Evolutionary conservation across 345 rosid genomes (phyloP).

Genomic region (Lumnitzera littorea): DNA sequence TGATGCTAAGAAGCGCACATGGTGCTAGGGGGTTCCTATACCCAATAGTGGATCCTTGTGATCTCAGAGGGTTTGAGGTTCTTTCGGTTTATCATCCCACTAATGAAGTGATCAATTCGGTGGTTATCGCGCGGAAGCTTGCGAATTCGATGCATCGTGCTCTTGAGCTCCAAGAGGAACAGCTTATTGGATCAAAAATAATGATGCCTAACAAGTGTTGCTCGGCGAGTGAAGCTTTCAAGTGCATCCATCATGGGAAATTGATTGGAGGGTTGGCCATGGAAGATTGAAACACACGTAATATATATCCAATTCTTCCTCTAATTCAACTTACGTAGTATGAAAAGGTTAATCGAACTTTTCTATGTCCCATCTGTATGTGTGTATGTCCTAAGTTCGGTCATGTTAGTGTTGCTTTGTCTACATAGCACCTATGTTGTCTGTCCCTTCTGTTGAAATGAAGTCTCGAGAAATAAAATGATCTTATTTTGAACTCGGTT

Average conservation of each 20-base stretch:
- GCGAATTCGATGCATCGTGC: too few relatives aligned
- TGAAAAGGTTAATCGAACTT: too few relatives aligned
- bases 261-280: constrained; percentile 46
- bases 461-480: too few relatives aligned
- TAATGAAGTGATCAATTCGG: constrained; percentile 77
- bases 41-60: constrained; percentile 63
- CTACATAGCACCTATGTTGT: too few relatives aligned
- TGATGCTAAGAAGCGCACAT: constrained; percentile 92
- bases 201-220: constrained; percentile 38
- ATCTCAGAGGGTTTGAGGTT: constrained; percentile 72
- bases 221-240: constrained; percentile 37
- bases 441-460: too few relatives aligned
- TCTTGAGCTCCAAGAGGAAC: too few relatives aligned
- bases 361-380: too few relatives aligned
- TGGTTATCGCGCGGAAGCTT: constrained; percentile 53
- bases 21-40: constrained; percentile 88
- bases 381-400: too few relatives aligned
- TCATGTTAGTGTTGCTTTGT: too few relatives aligned
- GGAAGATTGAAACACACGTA: constrained; percentile 18
- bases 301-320: too few relatives aligned
- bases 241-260: constrained; percentile 41
- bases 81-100: constrained; percentile 75
- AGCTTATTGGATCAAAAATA: constrained; percentile 6
- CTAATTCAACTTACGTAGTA: too few relatives aligned
- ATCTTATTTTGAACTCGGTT: too few relatives aligned